Conservation (phyloP, 176 grass and related monocot species). For the Hsuehochloa calcarea region DNA sequence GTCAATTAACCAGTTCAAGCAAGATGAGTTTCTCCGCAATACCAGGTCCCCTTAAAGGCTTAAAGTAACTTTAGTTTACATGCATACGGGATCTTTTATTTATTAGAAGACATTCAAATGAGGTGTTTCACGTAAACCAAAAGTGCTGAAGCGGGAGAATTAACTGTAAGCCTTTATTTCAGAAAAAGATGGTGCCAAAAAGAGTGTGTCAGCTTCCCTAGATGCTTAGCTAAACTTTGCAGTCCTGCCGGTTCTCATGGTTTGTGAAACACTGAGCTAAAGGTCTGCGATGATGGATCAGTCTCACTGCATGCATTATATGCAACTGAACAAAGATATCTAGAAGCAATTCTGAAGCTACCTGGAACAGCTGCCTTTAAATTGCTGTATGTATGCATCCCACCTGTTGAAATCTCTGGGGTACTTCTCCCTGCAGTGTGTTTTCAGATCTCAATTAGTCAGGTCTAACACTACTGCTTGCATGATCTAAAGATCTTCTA, state of each 20-base stretch:
- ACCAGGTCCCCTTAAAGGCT: not conserved
- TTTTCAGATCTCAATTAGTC: conserved; percentile 14
- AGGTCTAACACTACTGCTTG: conserved; percentile 12
- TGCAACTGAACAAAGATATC: conserved; percentile 29
- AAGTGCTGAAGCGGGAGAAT: conserved; percentile 21
- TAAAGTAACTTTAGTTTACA: not conserved
- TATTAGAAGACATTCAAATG: conserved; percentile 3
- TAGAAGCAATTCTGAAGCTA: conserved; percentile 33
- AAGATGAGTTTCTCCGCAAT: not conserved
- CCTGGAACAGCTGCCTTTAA: conserved; percentile 91
- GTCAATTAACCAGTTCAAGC: not conserved
- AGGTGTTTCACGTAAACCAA: conserved; percentile 7
- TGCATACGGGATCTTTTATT: not conserved
- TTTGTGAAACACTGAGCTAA: conserved; percentile 13
- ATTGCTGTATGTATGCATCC: conserved; percentile 83
- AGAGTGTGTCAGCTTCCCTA: not conserved
- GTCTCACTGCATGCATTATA: not conserved
- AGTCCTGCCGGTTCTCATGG: not conserved
- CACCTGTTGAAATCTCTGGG: conserved; percentile 82
- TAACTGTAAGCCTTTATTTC: not conserved
- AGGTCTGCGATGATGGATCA: not conserved
- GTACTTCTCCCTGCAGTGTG: conserved; percentile 67
- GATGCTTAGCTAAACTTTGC: conserved; percentile 7
- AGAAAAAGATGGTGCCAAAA: conserved; percentile 8
- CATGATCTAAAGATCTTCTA: conserved; percentile 6